Conservation (phyloP, 192 early-diverging fungal species). For the Podila minutissima region DNA sequence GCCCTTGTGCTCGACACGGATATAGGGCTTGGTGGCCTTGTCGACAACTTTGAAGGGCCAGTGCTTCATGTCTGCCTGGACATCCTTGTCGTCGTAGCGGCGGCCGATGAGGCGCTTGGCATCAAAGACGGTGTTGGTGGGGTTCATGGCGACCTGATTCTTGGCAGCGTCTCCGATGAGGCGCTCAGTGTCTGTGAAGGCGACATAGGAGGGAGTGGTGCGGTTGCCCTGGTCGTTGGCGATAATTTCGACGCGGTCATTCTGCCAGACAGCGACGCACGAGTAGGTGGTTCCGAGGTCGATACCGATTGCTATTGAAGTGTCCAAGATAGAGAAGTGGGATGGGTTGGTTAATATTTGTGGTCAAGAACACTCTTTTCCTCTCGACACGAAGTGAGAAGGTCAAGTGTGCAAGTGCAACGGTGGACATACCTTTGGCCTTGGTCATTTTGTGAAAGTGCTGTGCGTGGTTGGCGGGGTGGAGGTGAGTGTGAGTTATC, state of each 20-base stretch:
- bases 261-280: slow-evolving; percentile 82
- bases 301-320: slow-evolving; percentile 60
- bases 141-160: slow-evolving; percentile 99
- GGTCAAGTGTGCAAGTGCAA: no score
- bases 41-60: slow-evolving; percentile 94
- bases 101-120: slow-evolving; percentile 99
- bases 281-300: slow-evolving; percentile 72
- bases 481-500: no score
- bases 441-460: no score
- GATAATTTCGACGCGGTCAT: slow-evolving; percentile 92
- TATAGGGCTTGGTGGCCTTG: slow-evolving; percentile 89
- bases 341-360: neutral
- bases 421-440: no score
- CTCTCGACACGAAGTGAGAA: no score
- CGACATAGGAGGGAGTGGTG: slow-evolving; percentile 98
- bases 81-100: slow-evolving; percentile 89
- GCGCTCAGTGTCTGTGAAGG: slow-evolving; percentile 96
- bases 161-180: slow-evolving; percentile 99
- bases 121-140: slow-evolving; percentile 97
- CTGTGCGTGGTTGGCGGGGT: no score
- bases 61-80: slow-evolving; percentile 99
- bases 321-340: neutral
- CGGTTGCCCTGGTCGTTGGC: slow-evolving; percentile 99
- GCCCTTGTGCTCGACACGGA: slow-evolving; percentile 96
- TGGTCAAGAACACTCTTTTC: neutral